phyloP scores from a whole-genome alignment of 352 stramenopile species.

The Globisporangium cederbergense region DNA sequence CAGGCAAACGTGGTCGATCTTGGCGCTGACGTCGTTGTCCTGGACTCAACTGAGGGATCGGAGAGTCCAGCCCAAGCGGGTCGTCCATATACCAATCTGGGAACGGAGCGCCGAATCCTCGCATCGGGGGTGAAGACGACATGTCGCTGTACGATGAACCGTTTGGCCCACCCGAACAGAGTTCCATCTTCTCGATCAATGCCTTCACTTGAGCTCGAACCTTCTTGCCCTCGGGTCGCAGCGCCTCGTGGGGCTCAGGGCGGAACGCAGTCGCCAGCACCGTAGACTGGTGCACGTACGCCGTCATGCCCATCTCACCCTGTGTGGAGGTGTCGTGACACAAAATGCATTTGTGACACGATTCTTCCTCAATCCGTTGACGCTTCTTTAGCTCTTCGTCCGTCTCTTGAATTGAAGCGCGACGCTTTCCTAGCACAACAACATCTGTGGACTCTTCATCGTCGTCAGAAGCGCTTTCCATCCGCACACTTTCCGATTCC shows the following conservation, averaged over 20 bases:
- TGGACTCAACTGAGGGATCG: slow-evolving; percentile 36
- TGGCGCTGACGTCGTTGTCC: slow-evolving; percentile 32
- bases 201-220: slow-evolving; percentile 58
- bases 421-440: slow-evolving; percentile 44
- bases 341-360: slow-evolving; percentile 73
- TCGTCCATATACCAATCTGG: slow-evolving; percentile 76
- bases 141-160: slow-evolving; percentile 27
- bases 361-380: slow-evolving; percentile 40
- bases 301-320: slow-evolving; percentile 82
- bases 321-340: slow-evolving; percentile 79
- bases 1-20: slow-evolving; percentile 41
- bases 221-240: slow-evolving; percentile 44
- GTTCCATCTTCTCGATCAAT: slow-evolving; percentile 85
- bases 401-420: slow-evolving; percentile 28
- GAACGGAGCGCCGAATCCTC: slow-evolving; percentile 54
- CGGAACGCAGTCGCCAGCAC: slow-evolving; percentile 76
- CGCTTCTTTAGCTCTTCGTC: slow-evolving; percentile 41
- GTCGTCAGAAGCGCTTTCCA: slow-evolving; percentile 18
- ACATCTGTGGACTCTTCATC: slow-evolving; percentile 3
- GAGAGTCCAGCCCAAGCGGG: slow-evolving; percentile 18
- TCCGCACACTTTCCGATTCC: slow-evolving; percentile 14
- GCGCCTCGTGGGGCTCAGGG: slow-evolving; percentile 61
- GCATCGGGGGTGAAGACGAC: slow-evolving; percentile 52
- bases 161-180: slow-evolving; percentile 60
- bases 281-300: slow-evolving; percentile 86